phyloP scores from a whole-genome alignment of 2,329 filamentous ascomycete species.

The Thielaviopsis musarum region DNA sequence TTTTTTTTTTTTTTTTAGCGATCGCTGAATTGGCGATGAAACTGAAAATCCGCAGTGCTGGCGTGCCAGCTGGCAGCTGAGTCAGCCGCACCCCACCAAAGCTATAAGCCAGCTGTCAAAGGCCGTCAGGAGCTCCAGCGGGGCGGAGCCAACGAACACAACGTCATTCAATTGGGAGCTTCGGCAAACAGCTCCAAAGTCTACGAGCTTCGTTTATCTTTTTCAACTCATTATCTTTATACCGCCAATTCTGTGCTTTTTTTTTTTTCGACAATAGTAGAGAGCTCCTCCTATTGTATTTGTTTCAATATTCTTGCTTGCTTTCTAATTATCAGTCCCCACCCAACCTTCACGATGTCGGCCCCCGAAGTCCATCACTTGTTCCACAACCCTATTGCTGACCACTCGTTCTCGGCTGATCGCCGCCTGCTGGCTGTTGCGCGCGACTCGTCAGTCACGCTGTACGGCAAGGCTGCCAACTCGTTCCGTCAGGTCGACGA shows the following conservation, averaged over 20 bases:
- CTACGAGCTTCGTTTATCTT: background rate
- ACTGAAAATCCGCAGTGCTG: background rate
- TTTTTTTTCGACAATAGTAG: too few species aligned
- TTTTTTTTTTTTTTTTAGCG: background rate
- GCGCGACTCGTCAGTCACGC: conserved; percentile 75
- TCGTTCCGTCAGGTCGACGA: conserved; percentile 78
- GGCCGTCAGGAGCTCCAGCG: background rate
- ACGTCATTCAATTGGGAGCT: conserved; percentile 14
- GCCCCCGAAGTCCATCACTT: conserved; percentile 86
- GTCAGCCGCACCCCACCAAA: conserved; percentile 4
- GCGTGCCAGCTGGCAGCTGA: conserved; percentile 6
- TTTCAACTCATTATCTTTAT: background rate
- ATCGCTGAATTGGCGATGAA: background rate
- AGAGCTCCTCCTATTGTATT: conserved; percentile 52
- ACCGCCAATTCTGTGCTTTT: conserved; percentile 14
- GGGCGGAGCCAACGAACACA: conserved; percentile 7
- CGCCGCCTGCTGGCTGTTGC: conserved; percentile 77
- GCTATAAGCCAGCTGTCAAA: conserved; percentile 1
- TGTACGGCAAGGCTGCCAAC: conserved; percentile 59
- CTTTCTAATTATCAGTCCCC: background rate
- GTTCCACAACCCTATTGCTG: conserved; percentile 89
- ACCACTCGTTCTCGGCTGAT: conserved; percentile 96
- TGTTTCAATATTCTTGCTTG: background rate
- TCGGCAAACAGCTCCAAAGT: background rate
- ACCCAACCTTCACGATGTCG: conserved; percentile 42